Percentiles rank a stretch among this genome's conserved stretches.
Conservation (phyloP, 805 yeast genomes). For the Metschnikowia aberdeeniae region DNA sequence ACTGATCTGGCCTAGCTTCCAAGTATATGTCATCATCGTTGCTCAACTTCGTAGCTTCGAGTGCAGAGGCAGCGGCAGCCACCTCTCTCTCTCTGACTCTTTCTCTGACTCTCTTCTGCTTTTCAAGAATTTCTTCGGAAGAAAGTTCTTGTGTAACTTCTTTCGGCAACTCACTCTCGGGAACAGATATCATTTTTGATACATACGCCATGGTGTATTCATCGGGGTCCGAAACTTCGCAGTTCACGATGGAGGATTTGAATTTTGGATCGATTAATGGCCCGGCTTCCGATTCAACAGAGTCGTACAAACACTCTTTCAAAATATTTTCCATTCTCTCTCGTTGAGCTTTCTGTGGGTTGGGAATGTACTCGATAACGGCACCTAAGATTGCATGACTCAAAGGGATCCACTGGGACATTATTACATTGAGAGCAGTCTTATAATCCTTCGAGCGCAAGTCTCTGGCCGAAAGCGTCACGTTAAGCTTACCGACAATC, state of each 20-base stretch:
- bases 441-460: slow-evolving; percentile 73
- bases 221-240: slow-evolving; percentile 63
- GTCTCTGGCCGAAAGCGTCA: slow-evolving; percentile 71
- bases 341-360: slow-evolving; percentile 73
- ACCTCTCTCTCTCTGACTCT: slow-evolving; percentile 69
- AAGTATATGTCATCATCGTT: slow-evolving; percentile 28
- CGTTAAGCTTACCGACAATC: slow-evolving; percentile 64
- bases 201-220: slow-evolving; percentile 63
- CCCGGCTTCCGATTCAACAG: slow-evolving; percentile 44
- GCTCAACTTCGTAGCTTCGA: slow-evolving; percentile 19
- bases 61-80: slow-evolving; percentile 23
- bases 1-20: slow-evolving; percentile 30
- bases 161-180: slow-evolving; percentile 72
- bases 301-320: slow-evolving; percentile 36
- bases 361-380: slow-evolving; percentile 80
- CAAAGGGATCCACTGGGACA: slow-evolving; percentile 94
- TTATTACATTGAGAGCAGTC: slow-evolving; percentile 55
- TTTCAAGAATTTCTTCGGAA: slow-evolving; percentile 57
- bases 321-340: slow-evolving; percentile 67
- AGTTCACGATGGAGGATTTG: slow-evolving; percentile 53
- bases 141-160: slow-evolving; percentile 39
- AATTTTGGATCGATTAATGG: slow-evolving; percentile 47
- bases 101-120: slow-evolving; percentile 61
- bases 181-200: slow-evolving; percentile 84
- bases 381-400: slow-evolving; percentile 81